phyloP scores from a whole-genome alignment of 1,284 basidiomycete species.

The Pterulicium gracile region DNA sequence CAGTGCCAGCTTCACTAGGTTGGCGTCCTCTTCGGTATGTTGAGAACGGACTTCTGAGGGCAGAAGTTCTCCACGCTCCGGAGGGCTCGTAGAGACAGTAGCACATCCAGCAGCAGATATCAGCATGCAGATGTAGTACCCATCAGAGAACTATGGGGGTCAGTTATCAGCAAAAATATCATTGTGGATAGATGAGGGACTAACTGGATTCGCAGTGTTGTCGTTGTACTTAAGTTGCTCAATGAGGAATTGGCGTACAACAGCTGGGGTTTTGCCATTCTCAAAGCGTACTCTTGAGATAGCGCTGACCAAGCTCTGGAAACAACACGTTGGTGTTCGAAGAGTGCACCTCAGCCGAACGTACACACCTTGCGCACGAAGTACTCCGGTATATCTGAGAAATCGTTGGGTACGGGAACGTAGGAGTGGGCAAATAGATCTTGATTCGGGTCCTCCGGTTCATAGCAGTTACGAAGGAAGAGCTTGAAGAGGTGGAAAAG shows the following conservation, averaged over 20 bases:
- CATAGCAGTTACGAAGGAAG: conserved; percentile 89
- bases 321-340: conserved; percentile 7
- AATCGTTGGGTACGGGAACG: conserved; percentile 90
- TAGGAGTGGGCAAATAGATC: conserved; percentile 80
- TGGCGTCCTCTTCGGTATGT: conserved; percentile 54
- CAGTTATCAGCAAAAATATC: too few species aligned
- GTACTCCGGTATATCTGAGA: conserved; percentile 86
- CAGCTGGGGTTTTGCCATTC: conserved; percentile 76
- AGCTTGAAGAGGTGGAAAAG: conserved; percentile 95
- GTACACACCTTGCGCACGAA: conserved; percentile 80
- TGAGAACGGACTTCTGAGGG: conserved; percentile 54
- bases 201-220: conserved; percentile 81
- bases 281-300: conserved; percentile 81
- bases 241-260: conserved; percentile 86
- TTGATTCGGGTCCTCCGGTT: conserved; percentile 66
- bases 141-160: conserved; percentile 72
- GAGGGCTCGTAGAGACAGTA: conserved; percentile 60
- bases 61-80: conserved; percentile 68
- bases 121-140: conserved; percentile 82
- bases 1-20: conserved; percentile 61
- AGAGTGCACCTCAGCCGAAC: background rate
- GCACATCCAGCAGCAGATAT: conserved; percentile 78
- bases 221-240: conserved; percentile 91
- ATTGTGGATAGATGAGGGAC: conserved; percentile 5
- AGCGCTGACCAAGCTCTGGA: conserved; percentile 66